Percentiles rank a stretch among this genome's conserved stretches.
These are phyloP conservation scores for Vinca major DNA, from an alignment of 305 asterid species.

Conservation along the genomic window DNA sequence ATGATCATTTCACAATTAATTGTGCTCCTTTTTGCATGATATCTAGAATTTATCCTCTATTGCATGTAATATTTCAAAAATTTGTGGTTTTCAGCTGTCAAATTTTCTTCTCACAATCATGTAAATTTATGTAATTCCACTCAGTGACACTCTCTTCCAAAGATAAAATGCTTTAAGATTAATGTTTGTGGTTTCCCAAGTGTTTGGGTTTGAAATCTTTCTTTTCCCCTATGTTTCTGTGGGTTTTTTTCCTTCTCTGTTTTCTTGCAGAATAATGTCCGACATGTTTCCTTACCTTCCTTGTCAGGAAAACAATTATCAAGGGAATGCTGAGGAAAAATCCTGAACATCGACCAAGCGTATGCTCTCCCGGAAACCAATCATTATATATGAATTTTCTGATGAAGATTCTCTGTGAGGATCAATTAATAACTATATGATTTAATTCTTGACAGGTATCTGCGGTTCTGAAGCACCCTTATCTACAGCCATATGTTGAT, in stretches of 20 bases:
- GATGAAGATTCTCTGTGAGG: neutral
- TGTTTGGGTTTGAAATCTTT: neutral
- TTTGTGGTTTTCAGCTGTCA: neutral
- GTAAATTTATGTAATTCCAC: neutral
- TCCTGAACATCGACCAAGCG: slow-evolving; percentile 92
- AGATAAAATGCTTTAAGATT: neutral
- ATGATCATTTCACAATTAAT: too few relatives aligned
- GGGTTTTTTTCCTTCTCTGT: neutral
- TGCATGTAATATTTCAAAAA: too few relatives aligned
- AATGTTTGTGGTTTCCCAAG: neutral
- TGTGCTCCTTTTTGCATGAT: too few relatives aligned
- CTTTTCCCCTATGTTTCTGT: slow-evolving; percentile 1
- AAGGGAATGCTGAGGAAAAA: slow-evolving; percentile 95
- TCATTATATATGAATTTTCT: slow-evolving; percentile 3
- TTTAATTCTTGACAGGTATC: slow-evolving; percentile 54
- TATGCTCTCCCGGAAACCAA: slow-evolving; percentile 31
- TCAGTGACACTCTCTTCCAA: neutral
- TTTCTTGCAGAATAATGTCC: neutral
- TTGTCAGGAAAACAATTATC: slow-evolving; percentile 72
- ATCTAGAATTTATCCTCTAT: too few relatives aligned
- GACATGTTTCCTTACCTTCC: slow-evolving; percentile 6
- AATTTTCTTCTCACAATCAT: neutral
- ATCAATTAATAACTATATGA: slow-evolving; percentile 7
- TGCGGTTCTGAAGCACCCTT: slow-evolving; percentile 78
- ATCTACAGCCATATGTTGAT: slow-evolving; percentile 67